These are phyloP conservation scores for Phytophthora boehmeriae DNA, from an alignment of 352 stramenopile species.

Conservation along the genomic window DNA sequence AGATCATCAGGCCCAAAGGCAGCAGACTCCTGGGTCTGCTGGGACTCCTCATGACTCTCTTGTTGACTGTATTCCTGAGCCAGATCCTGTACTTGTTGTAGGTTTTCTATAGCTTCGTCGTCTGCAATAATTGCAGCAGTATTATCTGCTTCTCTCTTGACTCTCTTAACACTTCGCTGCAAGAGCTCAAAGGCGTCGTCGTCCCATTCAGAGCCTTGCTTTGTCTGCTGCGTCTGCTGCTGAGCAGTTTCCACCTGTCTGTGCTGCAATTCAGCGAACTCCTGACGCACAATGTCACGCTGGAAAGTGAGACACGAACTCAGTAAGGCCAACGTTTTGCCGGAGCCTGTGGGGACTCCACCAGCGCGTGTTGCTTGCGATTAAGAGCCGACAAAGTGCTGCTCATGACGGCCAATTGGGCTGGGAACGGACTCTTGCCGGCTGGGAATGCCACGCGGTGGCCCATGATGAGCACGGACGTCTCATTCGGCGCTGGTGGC, in stretches of 20 bases:
- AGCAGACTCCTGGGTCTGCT: constrained; percentile 2
- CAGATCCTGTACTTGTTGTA: constrained; percentile 1
- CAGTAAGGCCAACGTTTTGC: constrained; percentile 84
- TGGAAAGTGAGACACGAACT: constrained; percentile 86
- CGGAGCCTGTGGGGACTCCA: constrained; percentile 86
- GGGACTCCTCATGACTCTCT: constrained; percentile 3
- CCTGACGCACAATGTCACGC: constrained; percentile 47
- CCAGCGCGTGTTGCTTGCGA: constrained; percentile 70
- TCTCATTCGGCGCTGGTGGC: constrained; percentile 11
- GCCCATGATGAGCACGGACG: constrained; percentile 81
- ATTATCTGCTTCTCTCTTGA: constrained; percentile 28
- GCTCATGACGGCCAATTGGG: constrained; percentile 87
- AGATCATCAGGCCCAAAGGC: constrained; percentile 8
- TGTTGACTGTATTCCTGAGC: background rate
- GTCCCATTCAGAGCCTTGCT: constrained; percentile 22
- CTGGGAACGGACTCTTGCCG: constrained; percentile 79
- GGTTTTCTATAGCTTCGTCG: constrained; percentile 3
- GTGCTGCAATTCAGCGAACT: constrained; percentile 34
- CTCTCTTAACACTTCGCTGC: constrained; percentile 40
- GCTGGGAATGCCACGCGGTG: constrained; percentile 75
- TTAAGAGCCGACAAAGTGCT: constrained; percentile 80
- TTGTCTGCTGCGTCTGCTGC: constrained; percentile 16
- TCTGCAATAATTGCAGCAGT: constrained; percentile 5
- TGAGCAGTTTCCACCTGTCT: constrained; percentile 4
- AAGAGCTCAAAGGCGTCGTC: constrained; percentile 32